Conservation (phyloP, 1,284 basidiomycete genomes). For the Ceratobasidium sp. region DNA sequence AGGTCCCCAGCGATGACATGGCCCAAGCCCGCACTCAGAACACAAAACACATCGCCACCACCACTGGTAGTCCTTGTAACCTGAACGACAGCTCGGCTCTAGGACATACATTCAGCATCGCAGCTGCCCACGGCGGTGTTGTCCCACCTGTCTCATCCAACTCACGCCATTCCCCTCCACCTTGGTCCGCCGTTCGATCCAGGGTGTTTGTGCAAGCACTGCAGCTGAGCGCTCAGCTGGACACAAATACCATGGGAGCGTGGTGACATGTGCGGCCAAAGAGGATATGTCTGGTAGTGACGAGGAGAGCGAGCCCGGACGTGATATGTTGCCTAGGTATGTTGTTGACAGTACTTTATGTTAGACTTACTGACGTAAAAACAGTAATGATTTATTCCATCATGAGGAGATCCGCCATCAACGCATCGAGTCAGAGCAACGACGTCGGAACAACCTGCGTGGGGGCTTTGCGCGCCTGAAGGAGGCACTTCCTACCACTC, state of each 20-base stretch:
- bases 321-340: conserved; percentile 29
- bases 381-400: conserved; percentile 56
- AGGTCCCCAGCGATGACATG: conserved; percentile 45
- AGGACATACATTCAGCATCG: background rate
- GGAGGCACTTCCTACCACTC: conserved; percentile 82
- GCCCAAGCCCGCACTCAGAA: conserved; percentile 9
- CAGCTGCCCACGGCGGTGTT: background rate
- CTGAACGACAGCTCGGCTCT: conserved; percentile 28
- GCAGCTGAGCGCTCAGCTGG: conserved; percentile 13
- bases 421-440: conserved; percentile 87
- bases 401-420: conserved; percentile 85
- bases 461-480: conserved; percentile 87
- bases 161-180: conserved; percentile 10
- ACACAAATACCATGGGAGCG: conserved; percentile 10
- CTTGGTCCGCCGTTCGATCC: conserved; percentile 47
- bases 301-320: too few species aligned
- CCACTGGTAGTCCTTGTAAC: conserved; percentile 32
- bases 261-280: conserved; percentile 27
- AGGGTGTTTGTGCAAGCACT: conserved; percentile 36
- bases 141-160: conserved; percentile 1
- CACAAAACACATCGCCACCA: conserved; percentile 18
- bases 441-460: conserved; percentile 84
- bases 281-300: conserved; percentile 47
- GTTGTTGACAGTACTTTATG: conserved; percentile 28
- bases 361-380: background rate